Conservation (phyloP, 1,284 basidiomycete species). For the Cutaneotrichosporon spelunceum region DNA sequence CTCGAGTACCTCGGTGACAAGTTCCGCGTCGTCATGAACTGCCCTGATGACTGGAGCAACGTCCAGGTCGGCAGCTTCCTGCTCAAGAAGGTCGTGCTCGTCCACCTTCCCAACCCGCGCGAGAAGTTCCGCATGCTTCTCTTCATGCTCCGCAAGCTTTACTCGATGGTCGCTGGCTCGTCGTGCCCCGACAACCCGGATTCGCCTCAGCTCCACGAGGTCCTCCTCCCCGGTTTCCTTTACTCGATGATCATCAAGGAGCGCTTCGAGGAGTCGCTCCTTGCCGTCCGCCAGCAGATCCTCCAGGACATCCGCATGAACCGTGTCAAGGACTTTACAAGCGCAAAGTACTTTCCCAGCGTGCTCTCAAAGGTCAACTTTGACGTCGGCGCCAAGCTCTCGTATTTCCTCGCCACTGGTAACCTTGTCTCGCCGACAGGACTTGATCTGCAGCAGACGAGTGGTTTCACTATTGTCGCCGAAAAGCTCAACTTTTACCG, state of each 20-base stretch:
- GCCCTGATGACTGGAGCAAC: slow-evolving; percentile 93
- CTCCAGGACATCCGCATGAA: slow-evolving; percentile 69
- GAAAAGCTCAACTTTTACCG: slow-evolving; percentile 99
- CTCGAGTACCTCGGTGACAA: slow-evolving; percentile 97
- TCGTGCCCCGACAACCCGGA: slow-evolving; percentile 96
- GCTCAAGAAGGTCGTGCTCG: slow-evolving; percentile 80
- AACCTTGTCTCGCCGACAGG: slow-evolving; percentile 93
- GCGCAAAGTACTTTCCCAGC: slow-evolving; percentile 81
- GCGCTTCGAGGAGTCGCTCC: slow-evolving; percentile 85
- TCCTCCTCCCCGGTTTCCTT: slow-evolving; percentile 86
- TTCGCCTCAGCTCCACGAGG: slow-evolving; percentile 98
- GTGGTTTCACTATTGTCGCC: slow-evolving; percentile 96
- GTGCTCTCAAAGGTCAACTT: slow-evolving; percentile 76
- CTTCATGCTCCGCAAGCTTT: slow-evolving; percentile 98
- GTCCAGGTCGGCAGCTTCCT: slow-evolving; percentile 78
- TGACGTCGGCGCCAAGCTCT: slow-evolving; percentile 84
- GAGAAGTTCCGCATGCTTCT: slow-evolving; percentile 97
- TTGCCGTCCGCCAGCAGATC: slow-evolving; percentile 70
- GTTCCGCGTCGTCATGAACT: slow-evolving; percentile 85
- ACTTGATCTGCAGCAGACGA: slow-evolving; percentile 93
- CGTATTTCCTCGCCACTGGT: slow-evolving; percentile 96
- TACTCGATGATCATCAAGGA: slow-evolving; percentile 99
- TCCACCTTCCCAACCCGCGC: slow-evolving; percentile 82
- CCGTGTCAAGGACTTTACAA: slow-evolving; percentile 75
- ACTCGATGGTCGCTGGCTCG: slow-evolving; percentile 82